Percentiles rank a stretch among this genome's conserved stretches.
phyloP scores from a whole-genome alignment of 768 basidiomycete genomes.

The Mycena crocata region DNA sequence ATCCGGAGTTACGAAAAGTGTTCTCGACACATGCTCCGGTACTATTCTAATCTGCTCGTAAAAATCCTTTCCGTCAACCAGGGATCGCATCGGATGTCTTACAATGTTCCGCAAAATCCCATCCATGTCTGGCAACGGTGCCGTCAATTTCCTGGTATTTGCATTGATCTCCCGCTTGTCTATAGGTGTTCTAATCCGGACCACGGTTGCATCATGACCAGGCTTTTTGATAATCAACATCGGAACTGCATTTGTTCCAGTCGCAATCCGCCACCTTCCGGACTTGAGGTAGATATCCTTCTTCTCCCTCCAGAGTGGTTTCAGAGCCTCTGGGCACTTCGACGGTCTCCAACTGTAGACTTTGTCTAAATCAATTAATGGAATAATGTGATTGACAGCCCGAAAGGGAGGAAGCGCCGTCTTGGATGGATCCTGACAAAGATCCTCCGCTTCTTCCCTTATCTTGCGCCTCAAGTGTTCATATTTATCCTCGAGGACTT shows the following conservation, averaged over 20 bases:
- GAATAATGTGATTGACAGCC: constrained; percentile 48
- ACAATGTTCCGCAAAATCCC: constrained; percentile 42
- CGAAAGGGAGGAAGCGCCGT: constrained; percentile 39
- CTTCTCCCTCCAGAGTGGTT: constrained; percentile 41
- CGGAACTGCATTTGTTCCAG: constrained; percentile 42
- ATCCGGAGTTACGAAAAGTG: constrained; percentile 44
- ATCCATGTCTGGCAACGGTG: constrained; percentile 33
- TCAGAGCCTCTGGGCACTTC: constrained; percentile 45
- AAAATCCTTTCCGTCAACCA: constrained; percentile 50
- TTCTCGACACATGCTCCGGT: constrained; percentile 37
- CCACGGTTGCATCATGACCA: neutral
- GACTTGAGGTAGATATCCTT: constrained; percentile 42
- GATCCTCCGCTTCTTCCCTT: constrained; percentile 21
- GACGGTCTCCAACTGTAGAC: constrained; percentile 45
- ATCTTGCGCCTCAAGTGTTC: constrained; percentile 24
- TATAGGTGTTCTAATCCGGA: constrained; percentile 39
- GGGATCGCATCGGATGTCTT: constrained; percentile 33
- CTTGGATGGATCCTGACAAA: constrained; percentile 32
- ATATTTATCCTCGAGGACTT: constrained; percentile 19
- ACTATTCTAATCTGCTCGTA: constrained; percentile 54
- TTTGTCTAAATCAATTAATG: constrained; percentile 43
- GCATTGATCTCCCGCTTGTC: constrained; percentile 44
- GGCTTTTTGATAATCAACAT: constrained; percentile 48
- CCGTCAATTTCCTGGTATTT: constrained; percentile 41
- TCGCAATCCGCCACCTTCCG: constrained; percentile 39